phyloP scores from a whole-genome alignment of 805 yeast species.

The Blastobotrys muscicola region DNA sequence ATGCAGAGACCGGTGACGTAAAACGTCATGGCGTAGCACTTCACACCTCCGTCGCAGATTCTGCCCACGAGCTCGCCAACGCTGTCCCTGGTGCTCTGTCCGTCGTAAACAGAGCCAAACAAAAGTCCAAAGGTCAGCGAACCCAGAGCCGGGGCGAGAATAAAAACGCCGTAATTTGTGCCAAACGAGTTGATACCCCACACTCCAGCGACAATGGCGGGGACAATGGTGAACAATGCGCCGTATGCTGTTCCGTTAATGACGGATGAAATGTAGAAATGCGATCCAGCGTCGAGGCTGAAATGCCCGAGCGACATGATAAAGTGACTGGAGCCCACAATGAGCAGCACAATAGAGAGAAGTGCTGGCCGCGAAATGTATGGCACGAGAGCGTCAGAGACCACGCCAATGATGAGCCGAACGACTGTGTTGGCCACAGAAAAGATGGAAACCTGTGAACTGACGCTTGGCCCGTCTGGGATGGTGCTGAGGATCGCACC shows the following conservation, averaged over 20 bases:
- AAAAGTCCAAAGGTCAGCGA: constrained; percentile 56
- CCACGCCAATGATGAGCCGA: constrained; percentile 56
- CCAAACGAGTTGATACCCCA: constrained; percentile 90
- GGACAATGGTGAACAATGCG: constrained; percentile 74
- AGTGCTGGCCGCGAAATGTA: constrained; percentile 22
- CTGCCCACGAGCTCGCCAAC: background rate
- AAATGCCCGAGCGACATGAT: constrained; percentile 21
- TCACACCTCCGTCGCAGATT: constrained; percentile 8
- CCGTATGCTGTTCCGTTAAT: constrained; percentile 71
- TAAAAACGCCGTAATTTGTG: constrained; percentile 84
- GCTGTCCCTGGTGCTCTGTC: background rate
- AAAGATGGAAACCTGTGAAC: constrained; percentile 42
- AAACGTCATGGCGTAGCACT: constrained; percentile 23
- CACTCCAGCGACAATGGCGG: constrained; percentile 69
- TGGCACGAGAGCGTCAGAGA: constrained; percentile 49
- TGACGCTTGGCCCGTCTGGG: constrained; percentile 18
- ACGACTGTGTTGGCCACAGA: constrained; percentile 63
- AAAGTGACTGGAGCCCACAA: constrained; percentile 32
- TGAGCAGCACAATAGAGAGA: constrained; percentile 23
- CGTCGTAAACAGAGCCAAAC: constrained; percentile 58
- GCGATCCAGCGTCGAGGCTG: constrained; percentile 14
- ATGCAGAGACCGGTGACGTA: constrained; percentile 20
- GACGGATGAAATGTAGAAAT: constrained; percentile 31
- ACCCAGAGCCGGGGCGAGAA: constrained; percentile 84
- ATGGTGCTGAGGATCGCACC: constrained; percentile 54